These are phyloP conservation scores for Harrya chromipes DNA, from an alignment of 768 basidiomycete genomes.

Conservation along the genomic window DNA sequence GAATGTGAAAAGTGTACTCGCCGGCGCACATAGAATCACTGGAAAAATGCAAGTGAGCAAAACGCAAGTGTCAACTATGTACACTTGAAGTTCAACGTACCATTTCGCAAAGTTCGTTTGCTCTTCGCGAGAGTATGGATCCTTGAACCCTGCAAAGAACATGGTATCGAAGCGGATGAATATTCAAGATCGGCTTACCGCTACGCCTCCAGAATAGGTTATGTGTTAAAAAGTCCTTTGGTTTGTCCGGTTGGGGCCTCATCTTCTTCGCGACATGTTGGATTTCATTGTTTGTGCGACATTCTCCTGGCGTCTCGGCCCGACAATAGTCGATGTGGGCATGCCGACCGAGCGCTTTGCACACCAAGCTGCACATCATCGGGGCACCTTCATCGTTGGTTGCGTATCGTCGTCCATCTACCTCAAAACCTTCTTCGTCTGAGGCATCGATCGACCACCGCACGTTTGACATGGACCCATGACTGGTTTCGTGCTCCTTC, in stretches of 20 bases:
- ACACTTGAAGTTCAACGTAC: constrained; percentile 27
- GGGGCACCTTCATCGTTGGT: constrained; percentile 54
- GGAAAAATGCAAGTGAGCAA: not conserved
- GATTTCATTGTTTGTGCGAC: constrained; percentile 38
- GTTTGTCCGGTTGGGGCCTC: constrained; percentile 40
- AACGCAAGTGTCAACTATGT: no score
- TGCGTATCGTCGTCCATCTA: constrained; percentile 52
- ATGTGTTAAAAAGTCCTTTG: constrained; percentile 59
- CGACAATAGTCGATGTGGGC: constrained; percentile 56
- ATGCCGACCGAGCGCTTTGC: constrained; percentile 50
- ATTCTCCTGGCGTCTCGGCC: constrained; percentile 31
- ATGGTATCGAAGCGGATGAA: not conserved
- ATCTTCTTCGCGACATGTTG: constrained; percentile 43
- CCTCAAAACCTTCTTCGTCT: constrained; percentile 47
- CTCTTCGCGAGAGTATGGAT: constrained; percentile 59
- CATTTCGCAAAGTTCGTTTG: constrained; percentile 51
- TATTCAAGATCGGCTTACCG: constrained; percentile 33
- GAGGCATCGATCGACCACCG: constrained; percentile 53
- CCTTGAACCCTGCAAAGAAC: constrained; percentile 49
- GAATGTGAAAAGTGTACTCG: constrained; percentile 6
- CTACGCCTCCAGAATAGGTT: constrained; percentile 42
- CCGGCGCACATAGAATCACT: constrained; percentile 56
- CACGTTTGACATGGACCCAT: constrained; percentile 58
- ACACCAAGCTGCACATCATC: constrained; percentile 58
- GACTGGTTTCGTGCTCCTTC: constrained; percentile 55